Evolutionary conservation across 345 rosid species (phyloP), one percentile per base, ranked within the genome.

Genomic region (Eucalyptus regnans): DNA sequence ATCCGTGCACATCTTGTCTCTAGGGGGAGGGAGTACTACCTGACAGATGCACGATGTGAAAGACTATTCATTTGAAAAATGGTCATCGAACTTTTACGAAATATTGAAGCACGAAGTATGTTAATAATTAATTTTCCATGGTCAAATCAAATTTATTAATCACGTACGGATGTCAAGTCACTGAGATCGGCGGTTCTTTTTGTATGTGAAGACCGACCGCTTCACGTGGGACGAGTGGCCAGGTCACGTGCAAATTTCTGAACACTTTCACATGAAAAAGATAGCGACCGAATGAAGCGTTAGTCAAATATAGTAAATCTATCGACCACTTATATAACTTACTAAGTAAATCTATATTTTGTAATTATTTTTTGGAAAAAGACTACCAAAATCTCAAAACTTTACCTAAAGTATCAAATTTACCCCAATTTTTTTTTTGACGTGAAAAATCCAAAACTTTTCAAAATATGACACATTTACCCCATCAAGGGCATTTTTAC

Each of bases 21-120:
- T 1, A 1, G 31, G 33, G 1, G n/a, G 13, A 60, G 37, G 76
- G 0, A n/a, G 10, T 3, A 7, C 3, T n/a, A 66, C 22, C 5
- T 1, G 79, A 7, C 44, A 20, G 12, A 33, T 33, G 44, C 80
- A 33, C 2, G 17, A 68, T 17, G 2, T 68, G 12, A 62, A 62
- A 29, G 71, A 62, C 33, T 6, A 12, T 12, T 62, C 33, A 13
- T 62, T 62, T 62, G 16, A 52, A 64, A 64, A 64, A 7, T 14
- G 41, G 76, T n/a, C 76, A 7, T 14, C 5, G 5, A n/a, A 64
- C 37, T 64, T 64, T n/a, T 15, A 7, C 33, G 20, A n/a, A 6
- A 37, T 37, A 37, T 37, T 37, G 23, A 71, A 18, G 83, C 12
- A 37, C 18, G 0, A 2, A 71, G 46, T 3, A 3, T 2, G 20